A percentile compares a stretch with the other conserved stretches of the same genome.
These are phyloP conservation scores for Boletus rubroflammeus DNA, from an alignment of 768 basidiomycete species.

Conservation along the genomic window DNA sequence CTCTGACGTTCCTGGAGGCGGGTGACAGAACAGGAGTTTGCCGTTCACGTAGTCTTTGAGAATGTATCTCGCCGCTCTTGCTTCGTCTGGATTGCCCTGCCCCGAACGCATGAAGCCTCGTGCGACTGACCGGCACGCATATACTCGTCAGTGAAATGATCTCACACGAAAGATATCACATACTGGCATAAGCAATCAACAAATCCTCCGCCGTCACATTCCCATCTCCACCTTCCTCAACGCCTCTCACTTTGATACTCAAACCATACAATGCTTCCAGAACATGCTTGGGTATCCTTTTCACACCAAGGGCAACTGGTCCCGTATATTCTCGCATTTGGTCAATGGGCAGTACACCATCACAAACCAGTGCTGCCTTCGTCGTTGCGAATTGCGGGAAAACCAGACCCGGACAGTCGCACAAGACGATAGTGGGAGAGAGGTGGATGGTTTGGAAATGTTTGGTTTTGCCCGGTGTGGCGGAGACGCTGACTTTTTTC, in stretches of 20 bases:
- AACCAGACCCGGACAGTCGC: constrained; percentile 97
- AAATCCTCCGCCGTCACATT: constrained; percentile 73
- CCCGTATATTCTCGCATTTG: constrained; percentile 93
- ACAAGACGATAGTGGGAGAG: constrained; percentile 81
- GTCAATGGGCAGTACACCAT: constrained; percentile 96
- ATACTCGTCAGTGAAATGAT: constrained; percentile 14
- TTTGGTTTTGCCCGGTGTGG: constrained; percentile 98
- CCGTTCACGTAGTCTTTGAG: constrained; percentile 98
- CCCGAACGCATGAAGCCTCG: constrained; percentile 90
- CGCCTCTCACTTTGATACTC: constrained; percentile 54
- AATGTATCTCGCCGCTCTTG: constrained; percentile 85
- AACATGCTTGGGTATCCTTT: constrained; percentile 75
- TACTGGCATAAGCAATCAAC: constrained; percentile 88
- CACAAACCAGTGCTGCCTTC: constrained; percentile 92
- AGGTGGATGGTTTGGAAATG: constrained; percentile 98
- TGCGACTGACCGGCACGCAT: constrained; percentile 57
- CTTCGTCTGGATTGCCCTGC: constrained; percentile 96
- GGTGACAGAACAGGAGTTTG: constrained; percentile 85
- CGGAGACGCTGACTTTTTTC: constrained; percentile 97
- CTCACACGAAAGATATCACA: constrained; percentile 32
- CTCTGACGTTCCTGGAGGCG: constrained; percentile 69
- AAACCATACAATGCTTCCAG: constrained; percentile 92
- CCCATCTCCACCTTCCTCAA: constrained; percentile 86
- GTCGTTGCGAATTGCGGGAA: constrained; percentile 98
- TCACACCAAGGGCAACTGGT: constrained; percentile 72